Base-by-base conservation (phyloP, 768 basidiomycete species). In the Lentinula sp. region DNA sequence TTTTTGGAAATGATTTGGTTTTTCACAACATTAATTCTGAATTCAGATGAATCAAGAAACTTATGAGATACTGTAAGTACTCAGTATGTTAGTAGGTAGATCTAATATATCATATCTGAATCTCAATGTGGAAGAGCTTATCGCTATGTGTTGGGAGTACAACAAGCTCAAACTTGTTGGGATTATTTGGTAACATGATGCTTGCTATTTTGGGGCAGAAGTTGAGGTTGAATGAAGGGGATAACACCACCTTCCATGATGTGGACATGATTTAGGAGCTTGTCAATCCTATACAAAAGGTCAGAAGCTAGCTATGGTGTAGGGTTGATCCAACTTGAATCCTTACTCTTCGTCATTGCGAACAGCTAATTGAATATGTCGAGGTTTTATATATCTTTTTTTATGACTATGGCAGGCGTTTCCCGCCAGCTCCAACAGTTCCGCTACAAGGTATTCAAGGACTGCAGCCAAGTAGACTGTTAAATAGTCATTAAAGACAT, bases 351-450 rank as follows among this genome's bases (percentile, higher is more conserved):
- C 57, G 49, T 62, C 61, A 21, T 58, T 62, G 21, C 57, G 32
- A 48, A 62, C 46, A 9, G 61, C 61, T 2, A 62, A 32, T 18
- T 58, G 55, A 6, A 62, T 49, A 31, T 62, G 56, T 2, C 61
- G 39, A 18, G 92, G 92, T 18, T 88, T 85, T 65, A 93, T 93
- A 76, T 89, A 85, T 63, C 83, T 81, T 79, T 89, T 91, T 78
- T 89, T 88, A 78, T 90, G 86, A 70, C 91, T 88, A 62, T 86
- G 83, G 53, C 90, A 89, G 39, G 85, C 84, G 67, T 85, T 86
- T 4, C 92, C 92, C 58, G 92, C 90, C 49, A 93, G 78, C 73
- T 94, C 92, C 57, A 93, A 82, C 68, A 95, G 86, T 73, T 95
- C 93, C 32, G 92, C 93, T 5, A 86, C 83, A 40, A 95, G 82